phyloP scores from a whole-genome alignment of 768 basidiomycete species.

The Omphalotus guepiniiformis region DNA sequence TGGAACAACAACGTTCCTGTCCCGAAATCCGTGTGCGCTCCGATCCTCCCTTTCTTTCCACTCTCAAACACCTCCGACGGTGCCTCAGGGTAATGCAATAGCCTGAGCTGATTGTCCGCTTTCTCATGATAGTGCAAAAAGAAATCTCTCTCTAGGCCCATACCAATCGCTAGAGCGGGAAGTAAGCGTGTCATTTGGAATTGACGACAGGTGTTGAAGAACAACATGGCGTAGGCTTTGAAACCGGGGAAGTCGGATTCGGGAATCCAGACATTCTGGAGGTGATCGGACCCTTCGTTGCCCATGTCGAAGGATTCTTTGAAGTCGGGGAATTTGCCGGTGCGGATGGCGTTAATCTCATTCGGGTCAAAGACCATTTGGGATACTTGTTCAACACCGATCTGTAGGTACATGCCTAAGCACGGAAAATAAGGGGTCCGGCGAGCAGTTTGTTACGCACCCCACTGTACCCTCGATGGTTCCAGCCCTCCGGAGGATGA shows the following conservation, averaged over 20 bases:
- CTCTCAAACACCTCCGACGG: slow-evolving; percentile 20
- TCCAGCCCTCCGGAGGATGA: slow-evolving; percentile 21
- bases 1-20: slow-evolving; percentile 42
- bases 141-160: slow-evolving; percentile 26
- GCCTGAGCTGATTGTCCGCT: slow-evolving; percentile 32
- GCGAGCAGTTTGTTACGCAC: slow-evolving; percentile 9
- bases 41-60: slow-evolving; percentile 28
- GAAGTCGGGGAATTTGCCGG: slow-evolving; percentile 25
- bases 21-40: slow-evolving; percentile 37
- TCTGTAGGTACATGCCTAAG: slow-evolving; percentile 3
- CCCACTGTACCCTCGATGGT: slow-evolving; percentile 22
- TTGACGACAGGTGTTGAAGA: slow-evolving; percentile 29
- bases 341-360: slow-evolving; percentile 21
- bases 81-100: slow-evolving; percentile 37
- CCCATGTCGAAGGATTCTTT: slow-evolving; percentile 37
- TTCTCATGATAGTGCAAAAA: slow-evolving; percentile 25
- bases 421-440: not conserved
- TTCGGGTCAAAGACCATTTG: slow-evolving; percentile 22
- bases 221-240: slow-evolving; percentile 27
- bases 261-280: slow-evolving; percentile 36
- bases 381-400: slow-evolving; percentile 20
- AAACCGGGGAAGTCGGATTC: slow-evolving; percentile 33
- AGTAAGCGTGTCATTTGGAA: slow-evolving; percentile 28
- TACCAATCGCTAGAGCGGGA: slow-evolving; percentile 30
- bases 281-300: slow-evolving; percentile 19